Evolutionary conservation across 1,139 yeast genomes (phyloP), one percentile per base, ranked within the genome.

Genomic region (Suhomyces coccinellae): DNA sequence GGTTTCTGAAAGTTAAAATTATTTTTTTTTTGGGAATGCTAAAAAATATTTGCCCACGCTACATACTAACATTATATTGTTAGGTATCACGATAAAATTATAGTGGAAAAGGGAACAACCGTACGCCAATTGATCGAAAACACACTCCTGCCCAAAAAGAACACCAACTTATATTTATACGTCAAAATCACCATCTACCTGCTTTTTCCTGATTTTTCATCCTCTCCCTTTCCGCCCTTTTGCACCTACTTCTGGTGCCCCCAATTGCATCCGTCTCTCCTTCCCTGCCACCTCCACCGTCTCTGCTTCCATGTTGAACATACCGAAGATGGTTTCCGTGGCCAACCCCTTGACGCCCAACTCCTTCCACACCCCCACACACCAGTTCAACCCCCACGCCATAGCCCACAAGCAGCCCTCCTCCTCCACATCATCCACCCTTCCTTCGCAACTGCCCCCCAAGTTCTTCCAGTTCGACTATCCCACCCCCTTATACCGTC

Each of bases 401-500:
- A 32, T 30, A 14, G 26, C 27, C 33, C 33, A 27, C 27, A 39
- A 26, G 26, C 15, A 22, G 24, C 24, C 24, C 41, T 36, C 35
- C 2, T 27, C 40, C 33, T 6, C 42, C 34, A 33, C 38, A 16
- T 14, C 20, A 13, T 17, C 14, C 42, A 17, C 31, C 37, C 22
- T 14, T 31, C 6, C 32, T 12, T 6, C 42, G 2, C 20, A 33
- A 16, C 31, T 4, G 15, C 14, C 41, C 9, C 40, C 50, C 39
- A 43, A 49, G 38, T 66, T 68, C 52, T 51, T 57, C 42, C 78
- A 72, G 52, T 58, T 54, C 47, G 66, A 67, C 45, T 83, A 83
- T 54, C 78, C 86, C 2, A 61, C 65, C 34, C 69, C 69, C 45
- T 65, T 82, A 43, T 80, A 82, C 50, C 65, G 73, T 40, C 58